Conservation (phyloP, 1,284 basidiomycete genomes). For the Ustilago esculenta region DNA sequence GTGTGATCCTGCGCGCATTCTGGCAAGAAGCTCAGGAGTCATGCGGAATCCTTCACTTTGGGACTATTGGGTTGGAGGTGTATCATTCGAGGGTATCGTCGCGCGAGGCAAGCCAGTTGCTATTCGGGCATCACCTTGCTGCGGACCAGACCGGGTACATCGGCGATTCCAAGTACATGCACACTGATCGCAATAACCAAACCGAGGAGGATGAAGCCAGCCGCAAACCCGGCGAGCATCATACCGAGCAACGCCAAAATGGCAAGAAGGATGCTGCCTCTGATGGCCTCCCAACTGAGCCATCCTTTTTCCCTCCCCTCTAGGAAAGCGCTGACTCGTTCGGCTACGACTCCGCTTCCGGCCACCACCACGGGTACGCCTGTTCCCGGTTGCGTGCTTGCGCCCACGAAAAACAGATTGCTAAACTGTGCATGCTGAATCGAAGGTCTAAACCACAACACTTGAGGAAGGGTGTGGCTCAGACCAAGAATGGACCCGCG, state of each 20-base stretch:
- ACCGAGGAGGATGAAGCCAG: slow-evolving; percentile 24
- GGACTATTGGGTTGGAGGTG: too few relatives aligned
- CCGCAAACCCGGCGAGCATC: slow-evolving; percentile 30
- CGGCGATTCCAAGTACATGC: slow-evolving; percentile 36
- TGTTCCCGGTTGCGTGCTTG: slow-evolving; percentile 68
- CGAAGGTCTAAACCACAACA: slow-evolving; percentile 64
- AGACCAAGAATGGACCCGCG: slow-evolving; percentile 68
- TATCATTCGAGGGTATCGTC: neutral
- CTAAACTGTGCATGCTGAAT: slow-evolving; percentile 55
- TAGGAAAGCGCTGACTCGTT: slow-evolving; percentile 41
- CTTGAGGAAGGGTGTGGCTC: slow-evolving; percentile 67
- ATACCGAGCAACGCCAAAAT: slow-evolving; percentile 14
- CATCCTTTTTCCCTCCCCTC: slow-evolving; percentile 31
- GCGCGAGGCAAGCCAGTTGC: too few relatives aligned
- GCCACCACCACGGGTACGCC: slow-evolving; percentile 63
- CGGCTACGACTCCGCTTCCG: slow-evolving; percentile 54
- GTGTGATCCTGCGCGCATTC: too few relatives aligned
- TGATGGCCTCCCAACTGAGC: slow-evolving; percentile 37
- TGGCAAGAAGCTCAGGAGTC: too few relatives aligned
- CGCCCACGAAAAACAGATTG: slow-evolving; percentile 68
- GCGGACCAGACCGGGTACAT: slow-evolving; percentile 37
- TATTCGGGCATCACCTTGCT: slow-evolving; percentile 35
- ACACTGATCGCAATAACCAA: slow-evolving; percentile 29
- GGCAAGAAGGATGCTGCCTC: slow-evolving; percentile 35
- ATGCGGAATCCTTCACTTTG: too few relatives aligned